Evolutionary conservation across 805 yeast genomes (phyloP), one percentile per base, ranked within the genome.

Genomic region (Myxozyma geophila): DNA sequence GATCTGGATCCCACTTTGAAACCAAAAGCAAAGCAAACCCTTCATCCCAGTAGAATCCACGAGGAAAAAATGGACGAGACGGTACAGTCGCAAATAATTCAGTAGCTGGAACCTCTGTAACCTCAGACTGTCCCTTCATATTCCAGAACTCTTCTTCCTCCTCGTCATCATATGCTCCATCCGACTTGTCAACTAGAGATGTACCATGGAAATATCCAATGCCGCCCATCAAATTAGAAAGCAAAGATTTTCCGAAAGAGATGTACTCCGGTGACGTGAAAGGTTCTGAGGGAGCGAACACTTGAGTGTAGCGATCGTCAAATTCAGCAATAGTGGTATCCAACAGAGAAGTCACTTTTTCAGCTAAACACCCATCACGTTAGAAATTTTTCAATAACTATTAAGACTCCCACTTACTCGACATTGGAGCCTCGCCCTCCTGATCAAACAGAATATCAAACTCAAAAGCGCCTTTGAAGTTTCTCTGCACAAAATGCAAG

Each of bases 31-130:
- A 79, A 74, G 93, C 97, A 76, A 95, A 95, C 0, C 99, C 99
- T 77, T 95, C 99, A 76, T 95, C 99, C 99, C 99, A 95, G 73
- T 90, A 91, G 73, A 95, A 95, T 0, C 99, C 99, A 67, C 99
- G 82, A 2, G 99, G 98, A 76, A 95, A 95, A 72, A 90, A 90
- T 0, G 96, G 90, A 58, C 99, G 82, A 54, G 97, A 90, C 1
- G 99, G 99, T 40, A 91, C 95, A 23, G 91, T 81, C 0, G 95
- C 83, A 71, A 92, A 90, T 54, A 95, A 77, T 67, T 87, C 90
- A 64, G 78, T 76, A 1, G 97, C 96, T 0, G 92, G 95, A 71
- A 90, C 96, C n/a, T 70, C 72, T 2, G 58, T 66, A 5, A 65
- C 66, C 7, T 58, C 57, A 19, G 56, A 57, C 7, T 56, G 44